Percentiles rank a stretch among this genome's conserved stretches.
Conservation (phyloP, 208 protist genomes). For the Trypanosoma platydactyli region DNA sequence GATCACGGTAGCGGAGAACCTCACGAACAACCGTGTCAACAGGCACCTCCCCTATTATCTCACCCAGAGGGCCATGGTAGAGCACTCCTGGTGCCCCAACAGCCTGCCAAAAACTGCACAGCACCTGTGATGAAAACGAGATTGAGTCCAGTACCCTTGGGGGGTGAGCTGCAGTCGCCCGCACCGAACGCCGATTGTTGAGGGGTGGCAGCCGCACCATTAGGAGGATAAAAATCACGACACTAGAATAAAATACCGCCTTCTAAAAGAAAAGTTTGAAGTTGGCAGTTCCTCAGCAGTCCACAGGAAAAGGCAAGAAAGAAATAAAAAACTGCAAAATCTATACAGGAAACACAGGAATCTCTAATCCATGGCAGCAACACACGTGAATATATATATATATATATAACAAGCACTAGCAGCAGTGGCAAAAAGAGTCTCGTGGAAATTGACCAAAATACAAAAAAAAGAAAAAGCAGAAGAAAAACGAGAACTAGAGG, state of each 20-base stretch:
- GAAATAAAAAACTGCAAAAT: constrained; percentile 4
- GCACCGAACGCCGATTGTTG: neutral
- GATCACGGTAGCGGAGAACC: constrained; percentile 53
- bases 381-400: no score
- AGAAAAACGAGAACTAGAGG: no score
- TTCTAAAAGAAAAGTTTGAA: constrained; percentile 2
- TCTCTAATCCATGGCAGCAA: neutral
- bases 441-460: neutral
- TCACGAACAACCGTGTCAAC: constrained; percentile 60
- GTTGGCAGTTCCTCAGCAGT: no score
- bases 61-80: constrained; percentile 66
- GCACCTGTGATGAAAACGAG: neutral
- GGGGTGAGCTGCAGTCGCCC: neutral
- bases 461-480: constrained; percentile 7
- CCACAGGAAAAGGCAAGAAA: no score
- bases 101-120: constrained; percentile 54
- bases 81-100: constrained; percentile 33
- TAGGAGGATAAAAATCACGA: neutral
- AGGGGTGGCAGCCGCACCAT: constrained; percentile 21
- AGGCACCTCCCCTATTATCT: constrained; percentile 44
- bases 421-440: no score
- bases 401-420: neutral
- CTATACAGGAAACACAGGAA: neutral
- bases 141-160: neutral
- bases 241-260: neutral